phyloP scores from a whole-genome alignment of 805 yeast species.

The Soucietia sequanensis region DNA sequence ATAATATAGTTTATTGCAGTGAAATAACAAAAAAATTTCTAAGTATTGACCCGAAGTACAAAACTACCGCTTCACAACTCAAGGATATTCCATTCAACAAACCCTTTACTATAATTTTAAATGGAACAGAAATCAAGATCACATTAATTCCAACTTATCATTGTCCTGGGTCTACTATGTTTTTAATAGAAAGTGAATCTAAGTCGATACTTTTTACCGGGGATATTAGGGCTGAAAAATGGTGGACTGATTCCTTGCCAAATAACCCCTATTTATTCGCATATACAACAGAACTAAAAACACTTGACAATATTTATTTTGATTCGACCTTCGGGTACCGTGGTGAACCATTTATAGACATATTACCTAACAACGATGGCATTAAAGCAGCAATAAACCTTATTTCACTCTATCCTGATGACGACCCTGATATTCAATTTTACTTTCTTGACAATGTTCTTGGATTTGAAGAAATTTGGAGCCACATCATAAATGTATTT shows the following conservation, averaged over 20 bases:
- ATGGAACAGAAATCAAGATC: slow-evolving; percentile 22
- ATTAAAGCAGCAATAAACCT: slow-evolving; percentile 28
- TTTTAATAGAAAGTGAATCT: slow-evolving; percentile 37
- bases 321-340: slow-evolving; percentile 56
- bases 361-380: slow-evolving; percentile 43
- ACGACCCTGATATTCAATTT: slow-evolving; percentile 37
- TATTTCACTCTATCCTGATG: slow-evolving; percentile 42
- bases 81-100: no score
- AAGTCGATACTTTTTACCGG: slow-evolving; percentile 51
- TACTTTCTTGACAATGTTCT: slow-evolving; percentile 37
- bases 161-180: slow-evolving; percentile 61
- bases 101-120: slow-evolving; percentile 18
- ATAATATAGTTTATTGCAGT: slow-evolving; percentile 48
- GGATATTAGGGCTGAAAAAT: slow-evolving; percentile 54
- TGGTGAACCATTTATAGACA: slow-evolving; percentile 47
- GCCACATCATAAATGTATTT: slow-evolving; percentile 27
- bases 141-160: slow-evolving; percentile 53
- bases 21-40: slow-evolving; percentile 25
- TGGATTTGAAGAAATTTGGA: slow-evolving; percentile 59
- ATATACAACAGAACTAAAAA: slow-evolving; percentile 29
- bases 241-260: slow-evolving; percentile 42
- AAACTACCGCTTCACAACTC: no score
- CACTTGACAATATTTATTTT: slow-evolving; percentile 46
- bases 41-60: slow-evolving; percentile 13
- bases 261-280: slow-evolving; percentile 43